These are phyloP conservation scores for Chlorencoelia australis DNA, from an alignment of 2,329 filamentous ascomycete species.

Conservation along the genomic window DNA sequence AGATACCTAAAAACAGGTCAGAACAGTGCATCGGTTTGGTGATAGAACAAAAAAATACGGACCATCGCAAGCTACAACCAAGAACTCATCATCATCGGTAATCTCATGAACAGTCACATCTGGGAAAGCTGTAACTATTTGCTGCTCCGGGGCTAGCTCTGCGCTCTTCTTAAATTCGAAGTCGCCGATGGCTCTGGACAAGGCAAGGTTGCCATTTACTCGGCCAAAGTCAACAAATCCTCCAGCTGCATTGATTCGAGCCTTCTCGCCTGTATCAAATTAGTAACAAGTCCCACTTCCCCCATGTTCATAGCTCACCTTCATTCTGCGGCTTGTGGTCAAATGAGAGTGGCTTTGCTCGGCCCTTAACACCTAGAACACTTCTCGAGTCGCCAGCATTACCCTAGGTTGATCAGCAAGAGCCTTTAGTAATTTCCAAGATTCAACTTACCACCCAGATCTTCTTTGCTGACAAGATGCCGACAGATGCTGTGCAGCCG, in stretches of 20 bases:
- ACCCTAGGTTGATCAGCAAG: constrained; percentile 47
- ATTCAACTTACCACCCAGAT: constrained; percentile 79
- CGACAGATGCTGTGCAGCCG: constrained; percentile 90
- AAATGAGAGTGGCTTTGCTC: constrained; percentile 95
- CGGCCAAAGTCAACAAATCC: constrained; percentile 98
- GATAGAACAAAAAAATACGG: constrained; percentile 28
- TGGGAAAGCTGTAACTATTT: constrained; percentile 95
- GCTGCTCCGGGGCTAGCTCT: constrained; percentile 91
- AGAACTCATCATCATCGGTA: constrained; percentile 87
- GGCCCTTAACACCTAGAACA: constrained; percentile 90
- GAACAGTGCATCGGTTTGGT: too few species aligned
- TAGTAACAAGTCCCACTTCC: constrained; percentile 16
- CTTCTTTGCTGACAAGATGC: constrained; percentile 79
- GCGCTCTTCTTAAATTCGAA: constrained; percentile 99
- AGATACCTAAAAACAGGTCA: constrained; percentile 80
- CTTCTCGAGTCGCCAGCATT: constrained; percentile 95
- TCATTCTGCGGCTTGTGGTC: constrained; percentile 99
- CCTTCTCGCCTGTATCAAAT: constrained; percentile 69
- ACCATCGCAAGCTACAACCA: constrained; percentile 91
- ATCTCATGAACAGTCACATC: constrained; percentile 90
- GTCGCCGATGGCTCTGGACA: constrained; percentile 95
- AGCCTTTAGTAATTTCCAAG: constrained; percentile 19
- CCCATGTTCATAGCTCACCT: constrained; percentile 40
- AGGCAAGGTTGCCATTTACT: constrained; percentile 93
- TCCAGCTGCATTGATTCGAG: constrained; percentile 87